Base-by-base conservation (phyloP, 345 rosid species). In the Geranium rotundifolium region DNA sequence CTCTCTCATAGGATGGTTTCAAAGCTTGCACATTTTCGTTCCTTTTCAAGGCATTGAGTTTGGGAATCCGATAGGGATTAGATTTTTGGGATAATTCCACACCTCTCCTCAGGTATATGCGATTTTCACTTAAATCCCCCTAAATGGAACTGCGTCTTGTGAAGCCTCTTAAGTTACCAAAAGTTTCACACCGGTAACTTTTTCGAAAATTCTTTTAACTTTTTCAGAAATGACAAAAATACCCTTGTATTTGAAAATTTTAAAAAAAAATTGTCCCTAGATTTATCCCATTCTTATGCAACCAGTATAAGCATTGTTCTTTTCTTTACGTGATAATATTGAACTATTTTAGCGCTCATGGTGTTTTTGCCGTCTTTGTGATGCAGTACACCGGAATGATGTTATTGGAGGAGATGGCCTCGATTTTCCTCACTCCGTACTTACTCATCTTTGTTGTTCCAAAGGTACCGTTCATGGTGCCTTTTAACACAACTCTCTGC, bases 341-440 rank as follows among this genome's bases (percentile, higher is more conserved):
- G 66, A 60, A 30, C 30, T 62, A n/a, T n/a, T 54, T 63, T 71
- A 49, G 37, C 52, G 61, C 30, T 41, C 31, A 18, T 14, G 57
- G 23, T 37, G 59, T 69, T 50, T 55, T 58, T 39, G 23, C 37
- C 56, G 66, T 50, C 49, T 56, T 39, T 54, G 16, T 62, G 31
- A 63, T 84, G 85, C 81, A 95, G 99, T 95, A 86, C 64, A 90
- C 96, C 68, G 96, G 89, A 69, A 95, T 85, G 95, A 86, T 95
- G 95, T 68, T 90, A 68, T 84, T 95, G 4, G 99, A 95, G 81
- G 99, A 95, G 85, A 95, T 90, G 79, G 84, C 96, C 39, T 95
- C 99, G 4, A 90, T 95, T 71, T 90, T 95, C 80, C 85, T 95
- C 66, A 95, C 99, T 54, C 97, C 99, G 10, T 79, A 84, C 69